Percentiles rank a stretch among this genome's conserved stretches.
phyloP scores from a whole-genome alignment of 352 stramenopile genomes.

The Globisporangium mamillatum region DNA sequence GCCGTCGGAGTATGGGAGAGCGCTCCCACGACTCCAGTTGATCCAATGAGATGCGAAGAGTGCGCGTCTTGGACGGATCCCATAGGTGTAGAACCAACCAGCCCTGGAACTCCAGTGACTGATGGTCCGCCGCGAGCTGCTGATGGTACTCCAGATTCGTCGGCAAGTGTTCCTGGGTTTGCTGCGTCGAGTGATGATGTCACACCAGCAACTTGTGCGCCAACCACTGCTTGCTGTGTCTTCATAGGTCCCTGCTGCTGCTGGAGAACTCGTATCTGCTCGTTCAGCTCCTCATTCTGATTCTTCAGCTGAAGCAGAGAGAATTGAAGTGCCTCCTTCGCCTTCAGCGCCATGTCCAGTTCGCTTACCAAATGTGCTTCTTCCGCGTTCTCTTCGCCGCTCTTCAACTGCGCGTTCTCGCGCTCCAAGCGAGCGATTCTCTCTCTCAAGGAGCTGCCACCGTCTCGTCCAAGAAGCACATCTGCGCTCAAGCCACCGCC shows the following conservation, averaged over 20 bases:
- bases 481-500: constrained; percentile 54
- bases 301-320: constrained; percentile 70
- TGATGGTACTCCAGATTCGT: neutral
- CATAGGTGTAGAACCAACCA: constrained; percentile 1
- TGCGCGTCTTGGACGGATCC: neutral
- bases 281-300: constrained; percentile 67
- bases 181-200: neutral
- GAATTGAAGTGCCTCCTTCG: constrained; percentile 71
- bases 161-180: neutral
- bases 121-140: neutral
- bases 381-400: constrained; percentile 42
- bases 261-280: constrained; percentile 48
- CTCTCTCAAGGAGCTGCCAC: constrained; percentile 50
- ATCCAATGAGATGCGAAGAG: constrained; percentile 10
- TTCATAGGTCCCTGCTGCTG: constrained; percentile 19
- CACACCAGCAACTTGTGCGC: neutral
- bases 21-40: constrained; percentile 1
- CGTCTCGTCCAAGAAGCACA: constrained; percentile 64
- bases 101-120: constrained; percentile 13
- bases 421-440: constrained; percentile 67
- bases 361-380: constrained; percentile 59
- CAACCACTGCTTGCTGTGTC: neutral
- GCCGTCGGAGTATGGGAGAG: constrained; percentile 8
- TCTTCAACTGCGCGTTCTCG: constrained; percentile 70
- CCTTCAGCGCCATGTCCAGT: constrained; percentile 72